Conservation (phyloP, 139 green algal genomes). For the Chlorella sorokiniana region DNA sequence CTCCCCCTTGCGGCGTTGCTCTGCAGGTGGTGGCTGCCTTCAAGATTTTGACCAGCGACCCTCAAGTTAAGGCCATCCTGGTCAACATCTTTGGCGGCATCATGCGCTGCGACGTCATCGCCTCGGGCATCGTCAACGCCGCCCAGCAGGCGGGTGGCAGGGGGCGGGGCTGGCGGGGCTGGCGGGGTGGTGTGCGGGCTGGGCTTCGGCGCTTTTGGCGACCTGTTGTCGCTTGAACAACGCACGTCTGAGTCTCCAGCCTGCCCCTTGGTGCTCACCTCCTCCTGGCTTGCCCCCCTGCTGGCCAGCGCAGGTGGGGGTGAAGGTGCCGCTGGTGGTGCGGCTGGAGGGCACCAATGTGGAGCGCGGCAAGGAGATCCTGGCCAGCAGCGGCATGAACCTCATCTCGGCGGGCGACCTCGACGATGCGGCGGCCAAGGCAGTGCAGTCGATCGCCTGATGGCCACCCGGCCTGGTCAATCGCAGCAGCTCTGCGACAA, state of each 20-base stretch:
- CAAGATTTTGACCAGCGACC: slow-evolving; percentile 93
- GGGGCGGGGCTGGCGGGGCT: neutral
- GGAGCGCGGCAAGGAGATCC: slow-evolving; percentile 89
- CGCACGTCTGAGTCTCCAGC: neutral
- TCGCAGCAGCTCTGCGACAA: neutral
- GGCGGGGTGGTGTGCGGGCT: neutral
- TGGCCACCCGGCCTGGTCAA: too few relatives aligned
- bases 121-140: slow-evolving; percentile 94
- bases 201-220: neutral
- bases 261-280: neutral
- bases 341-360: slow-evolving; percentile 99
- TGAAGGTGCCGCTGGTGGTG: slow-evolving; percentile 92
- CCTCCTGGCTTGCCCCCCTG: neutral
- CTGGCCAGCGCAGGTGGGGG: slow-evolving; percentile 60
- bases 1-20: neutral
- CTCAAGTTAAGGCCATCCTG: slow-evolving; percentile 96
- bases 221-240: neutral
- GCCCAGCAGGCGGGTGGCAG: slow-evolving; percentile 83
- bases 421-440: slow-evolving; percentile 96
- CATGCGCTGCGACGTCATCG: slow-evolving; percentile 99
- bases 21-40: slow-evolving; percentile 91
- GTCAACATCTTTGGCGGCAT: slow-evolving; percentile 99
- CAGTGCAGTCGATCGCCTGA: slow-evolving; percentile 64
- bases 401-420: slow-evolving; percentile 95
- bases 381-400: slow-evolving; percentile 71